Evolutionary conservation across 1,284 basidiomycete species (phyloP).

Genomic region (Austroboletus novae-zelandiae): DNA sequence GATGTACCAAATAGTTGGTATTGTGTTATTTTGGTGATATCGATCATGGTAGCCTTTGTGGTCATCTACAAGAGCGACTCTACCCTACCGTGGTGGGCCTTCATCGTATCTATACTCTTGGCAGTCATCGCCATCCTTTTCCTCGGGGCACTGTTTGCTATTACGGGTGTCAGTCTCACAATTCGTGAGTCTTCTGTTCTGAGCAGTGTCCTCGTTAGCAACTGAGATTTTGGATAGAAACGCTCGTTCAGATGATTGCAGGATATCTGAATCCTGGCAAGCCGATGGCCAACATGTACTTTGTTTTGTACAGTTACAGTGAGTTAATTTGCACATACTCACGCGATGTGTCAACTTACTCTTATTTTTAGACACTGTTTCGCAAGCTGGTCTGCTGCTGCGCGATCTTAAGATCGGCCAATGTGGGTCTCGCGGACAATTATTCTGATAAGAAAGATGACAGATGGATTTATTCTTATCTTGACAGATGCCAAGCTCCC

Average conservation of each 20-base stretch:
- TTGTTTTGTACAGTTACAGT: slow-evolving; percentile 55
- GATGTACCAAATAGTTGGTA: slow-evolving; percentile 52
- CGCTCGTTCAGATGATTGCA: slow-evolving; percentile 55
- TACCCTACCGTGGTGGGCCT: slow-evolving; percentile 51
- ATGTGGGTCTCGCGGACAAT: slow-evolving; percentile 30
- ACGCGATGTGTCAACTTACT: not conserved
- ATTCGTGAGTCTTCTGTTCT: slow-evolving; percentile 37
- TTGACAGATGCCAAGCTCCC: slow-evolving; percentile 59
- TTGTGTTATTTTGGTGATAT: slow-evolving; percentile 35
- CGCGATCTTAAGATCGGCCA: slow-evolving; percentile 62
- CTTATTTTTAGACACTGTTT: slow-evolving; percentile 36
- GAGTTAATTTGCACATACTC: not conserved
- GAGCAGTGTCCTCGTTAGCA: too few relatives aligned
- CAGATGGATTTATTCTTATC: not conserved
- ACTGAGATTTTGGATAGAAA: slow-evolving; percentile 11
- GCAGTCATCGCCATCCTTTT: slow-evolving; percentile 44
- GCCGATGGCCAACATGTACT: slow-evolving; percentile 59
- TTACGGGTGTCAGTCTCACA: slow-evolving; percentile 49
- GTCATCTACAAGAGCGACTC: slow-evolving; percentile 49
- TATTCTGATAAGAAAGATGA: slow-evolving; percentile 1
- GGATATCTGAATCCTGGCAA: slow-evolving; percentile 60
- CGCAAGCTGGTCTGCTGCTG: slow-evolving; percentile 44
- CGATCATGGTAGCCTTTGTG: slow-evolving; percentile 41
- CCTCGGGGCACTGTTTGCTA: slow-evolving; percentile 48
- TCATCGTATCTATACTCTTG: slow-evolving; percentile 37